These are phyloP conservation scores for Isatis lusitanica DNA, from an alignment of 441 rosid species.

Conservation along the genomic window DNA sequence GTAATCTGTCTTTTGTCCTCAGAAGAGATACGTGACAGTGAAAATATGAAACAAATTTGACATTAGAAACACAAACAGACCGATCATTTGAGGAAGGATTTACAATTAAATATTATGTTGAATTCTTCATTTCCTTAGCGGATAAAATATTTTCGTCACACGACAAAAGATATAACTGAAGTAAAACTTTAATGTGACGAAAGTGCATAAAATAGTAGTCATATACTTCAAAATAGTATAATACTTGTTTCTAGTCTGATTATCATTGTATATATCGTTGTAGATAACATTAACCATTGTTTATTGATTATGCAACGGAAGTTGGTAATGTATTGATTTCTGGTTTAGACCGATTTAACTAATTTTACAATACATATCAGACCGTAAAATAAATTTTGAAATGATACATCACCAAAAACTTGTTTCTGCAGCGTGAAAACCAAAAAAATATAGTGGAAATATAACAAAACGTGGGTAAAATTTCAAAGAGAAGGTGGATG, in stretches of 20 bases:
- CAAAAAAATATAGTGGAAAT: no score
- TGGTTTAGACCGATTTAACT: no score
- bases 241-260: background rate
- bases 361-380: no score
- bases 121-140: background rate
- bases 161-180: background rate
- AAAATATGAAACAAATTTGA: background rate
- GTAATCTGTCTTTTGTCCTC: background rate
- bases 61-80: background rate
- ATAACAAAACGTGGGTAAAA: no score
- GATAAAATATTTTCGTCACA: background rate
- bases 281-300: background rate
- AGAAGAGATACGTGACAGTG: background rate
- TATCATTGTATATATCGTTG: background rate
- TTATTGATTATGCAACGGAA: no score
- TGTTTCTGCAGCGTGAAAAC: no score
- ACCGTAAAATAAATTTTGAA: no score
- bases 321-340: no score
- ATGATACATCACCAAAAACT: no score
- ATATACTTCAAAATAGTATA: no score
- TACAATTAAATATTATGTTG: background rate
- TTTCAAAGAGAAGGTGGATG: no score
- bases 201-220: background rate
- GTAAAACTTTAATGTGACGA: background rate
- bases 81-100: background rate